Evolutionary conservation across 331 rosid genomes (phyloP).

Genomic region (Malus hybrid): DNA sequence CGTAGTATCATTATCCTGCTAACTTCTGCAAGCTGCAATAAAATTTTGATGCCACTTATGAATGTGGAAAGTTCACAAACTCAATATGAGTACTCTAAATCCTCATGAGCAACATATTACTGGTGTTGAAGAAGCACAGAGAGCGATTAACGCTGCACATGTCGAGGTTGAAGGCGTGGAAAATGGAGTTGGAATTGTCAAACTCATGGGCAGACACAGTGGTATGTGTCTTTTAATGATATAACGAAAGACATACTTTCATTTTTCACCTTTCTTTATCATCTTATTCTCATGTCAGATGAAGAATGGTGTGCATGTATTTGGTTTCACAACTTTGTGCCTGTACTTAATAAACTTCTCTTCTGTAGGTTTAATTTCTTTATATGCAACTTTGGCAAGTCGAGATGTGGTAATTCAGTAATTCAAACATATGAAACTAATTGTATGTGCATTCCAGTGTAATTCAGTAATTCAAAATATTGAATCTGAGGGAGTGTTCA

Average conservation of each 20-base stretch:
- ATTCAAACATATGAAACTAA: no score
- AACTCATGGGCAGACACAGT: slow-evolving; percentile 92
- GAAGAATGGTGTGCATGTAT: background rate
- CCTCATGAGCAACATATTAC: slow-evolving; percentile 15
- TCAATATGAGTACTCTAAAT: background rate
- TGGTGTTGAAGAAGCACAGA: slow-evolving; percentile 97
- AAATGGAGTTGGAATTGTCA: slow-evolving; percentile 87
- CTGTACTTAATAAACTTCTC: slow-evolving; percentile 26
- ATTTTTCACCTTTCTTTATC: background rate
- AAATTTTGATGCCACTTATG: background rate
- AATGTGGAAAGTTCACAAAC: background rate
- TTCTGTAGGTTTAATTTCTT: slow-evolving; percentile 89
- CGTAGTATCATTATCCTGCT: background rate
- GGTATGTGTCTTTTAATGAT: slow-evolving; percentile 34
- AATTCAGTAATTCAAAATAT: background rate
- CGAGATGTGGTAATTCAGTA: slow-evolving; percentile 71
- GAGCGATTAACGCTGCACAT: slow-evolving; percentile 95
- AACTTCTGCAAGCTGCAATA: background rate
- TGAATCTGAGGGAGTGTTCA: background rate
- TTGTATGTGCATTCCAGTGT: background rate
- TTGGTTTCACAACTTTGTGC: slow-evolving; percentile 2
- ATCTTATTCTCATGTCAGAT: background rate
- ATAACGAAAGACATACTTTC: background rate
- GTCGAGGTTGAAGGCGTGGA: slow-evolving; percentile 93
- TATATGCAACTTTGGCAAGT: slow-evolving; percentile 88